Evolutionary conservation across 1,284 basidiomycete genomes (phyloP).

Genomic region (Sphagnurus paluster): DNA sequence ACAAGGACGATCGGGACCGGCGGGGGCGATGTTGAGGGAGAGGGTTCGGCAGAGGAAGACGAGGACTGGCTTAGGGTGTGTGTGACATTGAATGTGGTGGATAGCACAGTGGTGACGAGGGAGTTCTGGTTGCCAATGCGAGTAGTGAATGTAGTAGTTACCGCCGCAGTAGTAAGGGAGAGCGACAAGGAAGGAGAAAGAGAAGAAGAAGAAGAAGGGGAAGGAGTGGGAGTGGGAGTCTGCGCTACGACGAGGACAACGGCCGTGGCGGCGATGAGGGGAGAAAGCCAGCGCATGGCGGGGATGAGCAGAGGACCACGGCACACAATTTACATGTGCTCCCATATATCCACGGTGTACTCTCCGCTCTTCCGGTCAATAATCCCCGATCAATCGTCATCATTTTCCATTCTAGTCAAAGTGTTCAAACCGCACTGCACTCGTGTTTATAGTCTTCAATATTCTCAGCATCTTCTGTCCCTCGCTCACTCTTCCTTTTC

Average conservation of each 20-base stretch:
- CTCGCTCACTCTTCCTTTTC: slow-evolving; percentile 31
- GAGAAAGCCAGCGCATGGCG: slow-evolving; percentile 20
- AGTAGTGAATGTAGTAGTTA: slow-evolving; percentile 48
- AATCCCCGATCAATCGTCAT: slow-evolving; percentile 9
- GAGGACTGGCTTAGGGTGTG: slow-evolving; percentile 42
- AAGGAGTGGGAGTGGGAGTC: slow-evolving; percentile 24
- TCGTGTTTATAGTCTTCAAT: slow-evolving; percentile 43
- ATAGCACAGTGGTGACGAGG: slow-evolving; percentile 51
- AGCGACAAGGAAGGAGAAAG: slow-evolving; percentile 38
- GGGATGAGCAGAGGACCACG: background rate
- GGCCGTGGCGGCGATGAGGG: slow-evolving; percentile 19
- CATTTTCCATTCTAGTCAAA: slow-evolving; percentile 40
- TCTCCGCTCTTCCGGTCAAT: slow-evolving; percentile 8
- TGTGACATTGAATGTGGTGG: slow-evolving; percentile 61
- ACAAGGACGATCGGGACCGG: slow-evolving; percentile 56
- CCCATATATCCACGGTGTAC: too few species aligned
- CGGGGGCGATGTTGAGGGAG: slow-evolving; percentile 48
- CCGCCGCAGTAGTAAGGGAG: slow-evolving; percentile 48
- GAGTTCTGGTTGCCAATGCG: slow-evolving; percentile 48
- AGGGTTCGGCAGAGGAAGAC: slow-evolving; percentile 39
- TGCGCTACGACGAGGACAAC: slow-evolving; percentile 25
- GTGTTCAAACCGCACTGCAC: slow-evolving; percentile 39
- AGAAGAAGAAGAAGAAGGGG: slow-evolving; percentile 25
- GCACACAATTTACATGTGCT: too few species aligned
- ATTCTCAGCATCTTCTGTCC: slow-evolving; percentile 45